These are phyloP conservation scores for Melaleuca alternifolia DNA, from an alignment of 345 rosid species.

Conservation along the genomic window DNA sequence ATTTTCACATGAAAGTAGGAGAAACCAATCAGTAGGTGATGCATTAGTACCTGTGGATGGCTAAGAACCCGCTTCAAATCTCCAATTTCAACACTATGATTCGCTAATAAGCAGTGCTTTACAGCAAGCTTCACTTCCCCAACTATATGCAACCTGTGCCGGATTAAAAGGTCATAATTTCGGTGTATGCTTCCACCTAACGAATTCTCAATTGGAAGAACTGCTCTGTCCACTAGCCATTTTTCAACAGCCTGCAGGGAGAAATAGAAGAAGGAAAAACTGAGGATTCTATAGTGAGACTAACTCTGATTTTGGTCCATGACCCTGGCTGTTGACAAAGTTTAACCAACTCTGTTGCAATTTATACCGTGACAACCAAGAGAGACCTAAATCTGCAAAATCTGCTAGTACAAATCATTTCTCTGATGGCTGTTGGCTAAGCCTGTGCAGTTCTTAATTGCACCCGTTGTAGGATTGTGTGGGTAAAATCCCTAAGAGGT, in stretches of 20 bases:
- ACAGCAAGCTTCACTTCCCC: slow-evolving; percentile 94
- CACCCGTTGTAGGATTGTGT: neutral
- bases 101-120: slow-evolving; percentile 88
- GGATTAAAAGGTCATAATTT: slow-evolving; percentile 86
- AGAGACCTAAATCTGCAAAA: neutral
- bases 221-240: slow-evolving; percentile 95
- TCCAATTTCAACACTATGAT: slow-evolving; percentile 68
- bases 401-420: neutral
- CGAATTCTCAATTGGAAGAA: slow-evolving; percentile 94
- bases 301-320: neutral
- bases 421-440: neutral
- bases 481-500: neutral
- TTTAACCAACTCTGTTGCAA: neutral
- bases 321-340: neutral
- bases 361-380: neutral
- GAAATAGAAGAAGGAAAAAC: neutral
- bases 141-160: slow-evolving; percentile 89
- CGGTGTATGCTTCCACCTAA: slow-evolving; percentile 98
- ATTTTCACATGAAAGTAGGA: neutral
- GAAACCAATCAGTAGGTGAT: neutral
- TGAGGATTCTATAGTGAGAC: neutral
- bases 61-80: slow-evolving; percentile 84
- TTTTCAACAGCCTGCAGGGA: slow-evolving; percentile 62
- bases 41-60: slow-evolving; percentile 78
- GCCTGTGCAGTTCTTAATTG: neutral